These are phyloP conservation scores for Amoebophrya sp. DNA, from an alignment of 169 alveolate species.

Conservation along the genomic window DNA sequence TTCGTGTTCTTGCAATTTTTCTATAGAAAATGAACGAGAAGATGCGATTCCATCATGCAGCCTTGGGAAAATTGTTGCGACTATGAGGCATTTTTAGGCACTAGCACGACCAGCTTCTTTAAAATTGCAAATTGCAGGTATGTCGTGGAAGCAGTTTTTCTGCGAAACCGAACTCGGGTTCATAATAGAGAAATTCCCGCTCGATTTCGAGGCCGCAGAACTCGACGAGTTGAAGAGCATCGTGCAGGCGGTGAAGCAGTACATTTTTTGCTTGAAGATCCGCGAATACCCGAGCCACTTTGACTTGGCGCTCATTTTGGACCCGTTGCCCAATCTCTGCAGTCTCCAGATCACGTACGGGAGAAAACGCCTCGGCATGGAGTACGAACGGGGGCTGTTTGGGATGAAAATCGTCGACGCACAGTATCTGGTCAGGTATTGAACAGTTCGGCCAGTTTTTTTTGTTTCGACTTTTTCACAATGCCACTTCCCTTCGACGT, in stretches of 20 bases:
- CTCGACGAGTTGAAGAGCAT: neutral
- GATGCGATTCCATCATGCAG: too few species aligned
- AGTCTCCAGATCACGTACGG: neutral
- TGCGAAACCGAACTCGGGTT: neutral
- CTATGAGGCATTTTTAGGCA: too few species aligned
- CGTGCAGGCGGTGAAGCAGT: constrained; percentile 10
- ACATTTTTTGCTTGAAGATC: neutral
- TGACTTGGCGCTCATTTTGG: neutral
- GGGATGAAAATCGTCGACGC: constrained; percentile 52
- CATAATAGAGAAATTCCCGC: neutral
- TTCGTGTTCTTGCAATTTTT: too few species aligned
- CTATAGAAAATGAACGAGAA: too few species aligned
- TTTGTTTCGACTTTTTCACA: too few species aligned
- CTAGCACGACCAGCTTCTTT: too few species aligned
- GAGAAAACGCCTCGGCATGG: constrained; percentile 47
- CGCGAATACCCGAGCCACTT: neutral
- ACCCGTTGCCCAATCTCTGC: neutral
- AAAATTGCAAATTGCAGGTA: too few species aligned
- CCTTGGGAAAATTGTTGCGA: too few species aligned
- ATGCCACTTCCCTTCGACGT: too few species aligned
- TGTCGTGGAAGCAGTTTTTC: neutral
- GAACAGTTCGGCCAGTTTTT: too few species aligned
- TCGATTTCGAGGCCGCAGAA: neutral
- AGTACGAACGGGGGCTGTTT: constrained; percentile 50
- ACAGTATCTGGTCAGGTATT: neutral